Conservation (phyloP, 1,139 yeast species). For the Meyerozyma sp. region DNA sequence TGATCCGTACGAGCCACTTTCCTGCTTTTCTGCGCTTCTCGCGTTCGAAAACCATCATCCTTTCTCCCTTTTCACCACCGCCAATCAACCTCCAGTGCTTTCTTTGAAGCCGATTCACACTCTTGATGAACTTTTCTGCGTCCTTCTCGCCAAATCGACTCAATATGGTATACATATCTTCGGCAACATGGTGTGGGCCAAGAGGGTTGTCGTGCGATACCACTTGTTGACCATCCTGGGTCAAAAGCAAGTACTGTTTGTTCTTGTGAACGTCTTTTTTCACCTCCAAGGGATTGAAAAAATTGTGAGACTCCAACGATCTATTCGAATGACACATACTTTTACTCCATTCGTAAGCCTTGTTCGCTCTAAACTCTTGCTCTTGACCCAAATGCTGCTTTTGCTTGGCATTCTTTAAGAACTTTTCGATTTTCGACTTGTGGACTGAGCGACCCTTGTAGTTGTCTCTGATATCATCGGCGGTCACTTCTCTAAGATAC, state of each 20-base stretch:
- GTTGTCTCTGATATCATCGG: constrained; percentile 12
- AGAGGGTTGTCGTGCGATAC: constrained; percentile 35
- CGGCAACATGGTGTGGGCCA: constrained; percentile 26
- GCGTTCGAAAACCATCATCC: constrained; percentile 30
- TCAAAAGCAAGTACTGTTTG: constrained; percentile 40
- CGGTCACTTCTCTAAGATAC: constrained; percentile 12
- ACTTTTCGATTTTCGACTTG: constrained; percentile 24
- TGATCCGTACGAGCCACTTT: constrained; percentile 13
- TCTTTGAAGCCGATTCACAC: constrained; percentile 28
- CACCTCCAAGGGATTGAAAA: constrained; percentile 39
- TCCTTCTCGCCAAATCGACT: constrained; percentile 31
- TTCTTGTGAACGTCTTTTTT: constrained; percentile 1
- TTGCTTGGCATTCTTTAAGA: constrained; percentile 39
- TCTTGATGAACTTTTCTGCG: constrained; percentile 21
- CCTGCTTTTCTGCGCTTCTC: constrained; percentile 6
- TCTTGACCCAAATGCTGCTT: constrained; percentile 34
- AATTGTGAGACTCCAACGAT: constrained; percentile 39
- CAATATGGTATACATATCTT: constrained; percentile 44
- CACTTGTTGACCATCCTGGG: constrained; percentile 38
- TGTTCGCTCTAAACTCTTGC: constrained; percentile 40
- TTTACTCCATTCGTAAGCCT: constrained; percentile 52
- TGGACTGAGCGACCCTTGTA: constrained; percentile 8
- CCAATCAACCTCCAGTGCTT: constrained; percentile 46
- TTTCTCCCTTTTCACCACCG: constrained; percentile 23
- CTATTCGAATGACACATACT: constrained; percentile 30